phyloP scores from a whole-genome alignment of 176 grass and related monocot species.

The Oryza coarctata region DNA sequence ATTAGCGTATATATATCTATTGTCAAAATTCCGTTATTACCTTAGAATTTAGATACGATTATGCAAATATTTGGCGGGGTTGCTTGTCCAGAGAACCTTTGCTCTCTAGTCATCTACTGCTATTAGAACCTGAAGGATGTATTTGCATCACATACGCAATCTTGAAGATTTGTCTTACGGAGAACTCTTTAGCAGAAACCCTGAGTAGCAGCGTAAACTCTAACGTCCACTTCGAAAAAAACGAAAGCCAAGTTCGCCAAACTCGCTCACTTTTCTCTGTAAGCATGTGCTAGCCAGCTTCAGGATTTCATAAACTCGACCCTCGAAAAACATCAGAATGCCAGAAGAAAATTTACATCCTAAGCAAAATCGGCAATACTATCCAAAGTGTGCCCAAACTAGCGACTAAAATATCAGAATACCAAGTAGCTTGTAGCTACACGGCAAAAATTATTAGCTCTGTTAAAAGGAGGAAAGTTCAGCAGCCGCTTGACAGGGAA shows the following conservation, averaged over 20 bases:
- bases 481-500: neutral
- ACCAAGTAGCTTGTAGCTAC: constrained; percentile 34
- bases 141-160: neutral
- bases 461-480: constrained; percentile 27
- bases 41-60: neutral
- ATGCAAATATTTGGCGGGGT: neutral
- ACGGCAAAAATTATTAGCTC: constrained; percentile 49
- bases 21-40: neutral
- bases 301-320: neutral
- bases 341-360: neutral
- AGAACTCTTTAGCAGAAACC: neutral
- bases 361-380: neutral
- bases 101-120: too few relatives aligned
- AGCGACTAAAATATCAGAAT: neutral
- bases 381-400: neutral
- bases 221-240: neutral
- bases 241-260: neutral
- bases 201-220: neutral
- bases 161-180: neutral
- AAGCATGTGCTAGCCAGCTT: neutral
- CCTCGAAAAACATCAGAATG: neutral
- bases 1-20: neutral
- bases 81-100: neutral
- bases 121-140: too few relatives aligned
- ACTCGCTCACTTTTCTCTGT: neutral